Evolutionary conservation across 768 basidiomycete genomes (phyloP), one percentile per base, ranked within the genome.

Genomic region (Gloeostereum incarnatum): DNA sequence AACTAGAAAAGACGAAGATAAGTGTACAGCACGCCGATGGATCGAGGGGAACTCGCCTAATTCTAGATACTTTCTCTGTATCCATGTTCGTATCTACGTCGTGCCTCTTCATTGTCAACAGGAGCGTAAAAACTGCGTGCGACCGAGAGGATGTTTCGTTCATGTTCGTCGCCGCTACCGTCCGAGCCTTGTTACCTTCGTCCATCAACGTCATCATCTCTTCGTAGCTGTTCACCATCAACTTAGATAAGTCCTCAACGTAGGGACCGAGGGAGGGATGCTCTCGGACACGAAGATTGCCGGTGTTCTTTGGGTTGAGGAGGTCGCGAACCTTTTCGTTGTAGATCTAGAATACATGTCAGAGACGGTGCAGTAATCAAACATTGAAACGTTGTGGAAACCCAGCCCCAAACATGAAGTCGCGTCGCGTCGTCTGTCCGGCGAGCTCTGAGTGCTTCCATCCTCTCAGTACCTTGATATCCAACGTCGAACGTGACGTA

Each of bases 151-250:
- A 94, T 13, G 87, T 90, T 49, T 5, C 43, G 25, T 17, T 13
- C n/a, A 24, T 6, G 61, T 96, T 92, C 16, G 96, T 99, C 18
- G 96, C 93, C 16, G 96, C 96, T 17, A 99, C 94, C 10, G 96
- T 98, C 35, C 96, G 71, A 36, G 96, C 93, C 66, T 98, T 97
- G 61, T 97, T 99, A 26, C 94, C 94, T 59, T 99, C 94, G 65
- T 99, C 94, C 94, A 98, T 98, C 55, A 99, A 81, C 4, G 83
- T 90, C 85, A 96, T 94, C 85, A 99, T 96, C 57, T 96, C 94
- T 21, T 86, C 77, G 55, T 93, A 98, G 57, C 71, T 84, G 54
- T 75, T 81, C 31, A 98, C 96, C 20, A 82, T 82, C 39, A 98
- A 76, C 60, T 90, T 90, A 52, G 89, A 91, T 41, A 99, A 69